Base-by-base conservation (phyloP, 331 rosid species). In the Malus hybrid region DNA sequence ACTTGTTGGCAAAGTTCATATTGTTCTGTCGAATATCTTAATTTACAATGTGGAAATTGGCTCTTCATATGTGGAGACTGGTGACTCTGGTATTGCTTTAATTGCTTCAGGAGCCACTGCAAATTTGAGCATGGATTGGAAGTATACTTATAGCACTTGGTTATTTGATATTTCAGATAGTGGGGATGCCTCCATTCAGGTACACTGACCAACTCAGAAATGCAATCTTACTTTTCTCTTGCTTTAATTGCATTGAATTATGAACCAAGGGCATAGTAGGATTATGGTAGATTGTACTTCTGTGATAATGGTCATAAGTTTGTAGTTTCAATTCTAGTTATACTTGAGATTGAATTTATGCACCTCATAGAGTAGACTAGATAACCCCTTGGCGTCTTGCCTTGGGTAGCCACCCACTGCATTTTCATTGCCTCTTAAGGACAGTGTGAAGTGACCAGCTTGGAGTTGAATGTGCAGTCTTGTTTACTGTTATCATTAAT, bases 81-180 rank as follows among this genome's bases (percentile, higher is more conserved):
- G 93, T 28, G 93, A 85, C 20, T 60, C 79, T 20, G 96, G 96
- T n/a, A 72, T 90, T 66, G 82, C 44, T 82, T 72, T 91, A 22
- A 70, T 84, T 29, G 92, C 82, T 86, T 82, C 95, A 12, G 93
- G 91, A 42, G 96, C 93, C 82, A 88, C 95, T 34, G 98, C 96
- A 9, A 65, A 91, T 76, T 74, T 90, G 85, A 88, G 63, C 76
- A 75, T 91, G 91, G 72, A 71, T 13, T 93, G 98, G 98, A 63
- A 53, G 55, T 93, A 91, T 71, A 66, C 86, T 58, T 82, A 73
- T 52, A 77, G 83, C 29, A 78, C 87, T 79, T 87, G 90, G 91
- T 78, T 91, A 34, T 65, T 87, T 78, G 87, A 86, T 48, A 82
- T 91, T 73, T 82, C 96, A 7, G 98, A 91, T 80, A n/a, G 87